Conservation (phyloP, 805 yeast species). For the Diddensiella caesifluorescens region DNA sequence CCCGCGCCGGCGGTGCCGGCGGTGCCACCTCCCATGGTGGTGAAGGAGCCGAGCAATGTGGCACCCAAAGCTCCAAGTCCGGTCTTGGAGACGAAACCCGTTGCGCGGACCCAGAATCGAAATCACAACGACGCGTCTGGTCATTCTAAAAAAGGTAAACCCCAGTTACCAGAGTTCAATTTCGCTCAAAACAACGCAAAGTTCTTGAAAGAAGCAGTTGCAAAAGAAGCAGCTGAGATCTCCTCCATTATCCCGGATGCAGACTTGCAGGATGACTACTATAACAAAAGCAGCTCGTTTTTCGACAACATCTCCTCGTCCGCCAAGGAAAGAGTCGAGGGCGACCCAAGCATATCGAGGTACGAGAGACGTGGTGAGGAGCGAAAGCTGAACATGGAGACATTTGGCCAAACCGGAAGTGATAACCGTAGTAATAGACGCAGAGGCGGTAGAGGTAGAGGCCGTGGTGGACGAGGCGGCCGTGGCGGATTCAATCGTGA, state of each 20-base stretch:
- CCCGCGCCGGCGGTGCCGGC: slow-evolving; percentile 15
- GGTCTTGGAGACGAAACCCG: background rate
- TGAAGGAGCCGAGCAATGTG: slow-evolving; percentile 1
- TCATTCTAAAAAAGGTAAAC: slow-evolving; percentile 4
- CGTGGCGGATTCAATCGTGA: slow-evolving; percentile 32
- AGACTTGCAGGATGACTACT: slow-evolving; percentile 34
- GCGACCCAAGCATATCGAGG: slow-evolving; percentile 29
- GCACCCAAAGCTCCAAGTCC: slow-evolving; percentile 3
- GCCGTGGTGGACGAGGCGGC: slow-evolving; percentile 48
- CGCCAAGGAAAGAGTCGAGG: slow-evolving; percentile 30
- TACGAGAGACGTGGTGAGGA: slow-evolving; percentile 66
- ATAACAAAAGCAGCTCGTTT: slow-evolving; percentile 79
- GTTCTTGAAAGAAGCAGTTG: slow-evolving; percentile 46
- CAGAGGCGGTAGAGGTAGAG: slow-evolving; percentile 46
- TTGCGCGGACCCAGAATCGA: background rate
- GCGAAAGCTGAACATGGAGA: slow-evolving; percentile 66
- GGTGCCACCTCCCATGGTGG: slow-evolving; percentile 22
- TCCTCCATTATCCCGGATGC: slow-evolving; percentile 23
- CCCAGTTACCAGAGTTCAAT: slow-evolving; percentile 52
- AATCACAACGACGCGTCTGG: background rate
- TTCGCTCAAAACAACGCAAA: slow-evolving; percentile 70
- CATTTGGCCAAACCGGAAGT: slow-evolving; percentile 70
- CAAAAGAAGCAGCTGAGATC: slow-evolving; percentile 31
- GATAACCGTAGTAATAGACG: too few relatives aligned
- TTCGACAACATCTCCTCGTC: slow-evolving; percentile 82